Conservation (phyloP, 352 stramenopile genomes). For the Achlya hypogyna region DNA sequence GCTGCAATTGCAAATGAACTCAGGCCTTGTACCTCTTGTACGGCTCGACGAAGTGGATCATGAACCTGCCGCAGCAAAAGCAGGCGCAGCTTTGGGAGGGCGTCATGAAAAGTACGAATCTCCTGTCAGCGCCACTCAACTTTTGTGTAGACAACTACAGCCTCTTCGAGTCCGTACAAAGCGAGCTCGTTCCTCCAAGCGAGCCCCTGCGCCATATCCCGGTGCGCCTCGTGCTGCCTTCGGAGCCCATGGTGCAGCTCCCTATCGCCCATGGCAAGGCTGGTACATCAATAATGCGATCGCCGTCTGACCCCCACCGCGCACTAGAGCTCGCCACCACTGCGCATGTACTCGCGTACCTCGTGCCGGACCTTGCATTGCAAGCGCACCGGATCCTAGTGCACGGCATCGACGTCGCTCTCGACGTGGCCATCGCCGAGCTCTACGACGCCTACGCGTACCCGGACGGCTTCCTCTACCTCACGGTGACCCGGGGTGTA, state of each 20-base stretch:
- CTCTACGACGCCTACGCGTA: constrained; percentile 62
- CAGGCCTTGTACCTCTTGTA: constrained; percentile 55
- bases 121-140: not conserved
- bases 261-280: constrained; percentile 32
- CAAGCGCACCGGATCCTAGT: constrained; percentile 31
- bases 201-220: constrained; percentile 39
- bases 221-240: constrained; percentile 50
- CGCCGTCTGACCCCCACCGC: not conserved
- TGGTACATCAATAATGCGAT: not conserved
- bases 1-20: not conserved
- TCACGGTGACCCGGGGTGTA: constrained; percentile 24
- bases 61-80: constrained; percentile 66
- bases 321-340: constrained; percentile 28
- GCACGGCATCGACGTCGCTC: constrained; percentile 47
- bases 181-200: constrained; percentile 28
- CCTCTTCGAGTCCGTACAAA: constrained; percentile 31
- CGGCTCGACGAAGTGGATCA: constrained; percentile 72
- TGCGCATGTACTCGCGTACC: constrained; percentile 37
- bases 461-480: constrained; percentile 69
- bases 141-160: constrained; percentile 26
- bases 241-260: constrained; percentile 56
- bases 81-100: constrained; percentile 76
- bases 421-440: constrained; percentile 40
- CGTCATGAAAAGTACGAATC: constrained; percentile 47
- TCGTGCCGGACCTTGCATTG: constrained; percentile 46